These are phyloP conservation scores for Penstemon davidsonii DNA, from an alignment of 257 asterid genomes.

Conservation along the genomic window DNA sequence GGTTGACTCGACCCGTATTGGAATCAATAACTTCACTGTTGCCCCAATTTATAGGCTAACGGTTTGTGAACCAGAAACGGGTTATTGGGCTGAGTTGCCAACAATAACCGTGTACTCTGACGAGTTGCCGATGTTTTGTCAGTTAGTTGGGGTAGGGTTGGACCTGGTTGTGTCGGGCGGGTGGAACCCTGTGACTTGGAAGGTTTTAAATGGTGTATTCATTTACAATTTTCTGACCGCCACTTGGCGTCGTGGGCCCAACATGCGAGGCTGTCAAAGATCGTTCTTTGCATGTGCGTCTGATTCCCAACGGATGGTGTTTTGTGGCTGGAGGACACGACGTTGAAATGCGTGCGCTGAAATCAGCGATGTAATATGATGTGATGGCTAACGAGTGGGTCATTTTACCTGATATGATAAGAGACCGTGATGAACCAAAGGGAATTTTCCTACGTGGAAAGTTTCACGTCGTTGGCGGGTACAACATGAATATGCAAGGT, in stretches of 20 bases:
- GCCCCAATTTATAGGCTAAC: conserved; percentile 52
- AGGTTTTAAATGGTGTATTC: conserved; percentile 41
- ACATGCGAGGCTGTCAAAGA: conserved; percentile 64
- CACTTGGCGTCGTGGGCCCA: conserved; percentile 66
- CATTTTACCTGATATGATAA: conserved; percentile 58
- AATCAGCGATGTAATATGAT: conserved; percentile 64
- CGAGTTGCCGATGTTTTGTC: conserved; percentile 79
- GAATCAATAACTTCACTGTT: conserved; percentile 11
- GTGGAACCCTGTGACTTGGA: conserved; percentile 59
- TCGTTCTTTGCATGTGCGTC: conserved; percentile 73
- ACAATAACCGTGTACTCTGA: conserved; percentile 41
- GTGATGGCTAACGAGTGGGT: conserved; percentile 51
- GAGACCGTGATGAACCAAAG: conserved; percentile 70
- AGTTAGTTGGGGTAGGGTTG: conserved; percentile 55
- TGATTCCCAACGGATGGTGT: conserved; percentile 46
- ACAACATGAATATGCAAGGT: conserved; percentile 58
- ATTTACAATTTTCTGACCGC: conserved; percentile 51
- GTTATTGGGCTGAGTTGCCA: conserved; percentile 59
- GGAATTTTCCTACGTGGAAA: conserved; percentile 45
- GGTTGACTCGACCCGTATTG: conserved; percentile 32
- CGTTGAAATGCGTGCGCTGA: conserved; percentile 57
- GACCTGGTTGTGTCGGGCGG: conserved; percentile 73
- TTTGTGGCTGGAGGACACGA: conserved; percentile 86
- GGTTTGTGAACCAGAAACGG: conserved; percentile 66
- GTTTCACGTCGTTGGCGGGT: conserved; percentile 77